Conservation (phyloP, 2,329 filamentous ascomycete species). For the Colletotrichum liaoningense region DNA sequence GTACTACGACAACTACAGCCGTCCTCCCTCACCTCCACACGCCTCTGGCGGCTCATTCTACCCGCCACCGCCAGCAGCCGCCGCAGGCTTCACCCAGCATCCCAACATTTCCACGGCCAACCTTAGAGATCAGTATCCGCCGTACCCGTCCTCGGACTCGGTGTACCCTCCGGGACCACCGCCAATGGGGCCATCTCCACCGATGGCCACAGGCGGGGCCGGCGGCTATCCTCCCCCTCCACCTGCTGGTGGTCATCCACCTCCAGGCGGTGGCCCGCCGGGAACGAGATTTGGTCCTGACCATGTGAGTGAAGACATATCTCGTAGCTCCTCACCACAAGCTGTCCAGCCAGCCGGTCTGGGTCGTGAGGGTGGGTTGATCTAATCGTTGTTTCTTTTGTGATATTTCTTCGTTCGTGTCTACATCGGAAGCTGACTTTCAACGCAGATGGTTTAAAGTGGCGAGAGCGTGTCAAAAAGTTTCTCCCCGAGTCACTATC, state of each 20-base stretch:
- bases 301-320: slow-evolving; percentile 55
- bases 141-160: slow-evolving; percentile 49
- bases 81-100: slow-evolving; percentile 50
- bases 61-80: slow-evolving; percentile 45
- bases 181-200: slow-evolving; percentile 43
- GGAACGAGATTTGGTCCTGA: slow-evolving; percentile 48
- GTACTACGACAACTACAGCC: slow-evolving; percentile 50
- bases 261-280: slow-evolving; percentile 29
- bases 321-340: slow-evolving; percentile 35
- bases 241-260: slow-evolving; percentile 38
- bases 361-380: slow-evolving; percentile 38
- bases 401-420: not conserved
- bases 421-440: slow-evolving; percentile 5
- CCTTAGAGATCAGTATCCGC: slow-evolving; percentile 47
- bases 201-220: slow-evolving; percentile 38
- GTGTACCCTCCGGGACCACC: slow-evolving; percentile 56
- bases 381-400: slow-evolving; percentile 36
- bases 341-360: slow-evolving; percentile 33
- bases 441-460: slow-evolving; percentile 45
- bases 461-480: slow-evolving; percentile 22
- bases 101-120: slow-evolving; percentile 48
- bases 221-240: slow-evolving; percentile 45
- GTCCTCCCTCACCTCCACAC: slow-evolving; percentile 59
- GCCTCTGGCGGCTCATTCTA: slow-evolving; percentile 65
- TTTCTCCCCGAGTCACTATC: slow-evolving; percentile 19